Percentiles rank a stretch among this genome's conserved stretches.
Conservation (phyloP, 2,329 filamentous ascomycete species). For the Ophiobolus disseminans region DNA sequence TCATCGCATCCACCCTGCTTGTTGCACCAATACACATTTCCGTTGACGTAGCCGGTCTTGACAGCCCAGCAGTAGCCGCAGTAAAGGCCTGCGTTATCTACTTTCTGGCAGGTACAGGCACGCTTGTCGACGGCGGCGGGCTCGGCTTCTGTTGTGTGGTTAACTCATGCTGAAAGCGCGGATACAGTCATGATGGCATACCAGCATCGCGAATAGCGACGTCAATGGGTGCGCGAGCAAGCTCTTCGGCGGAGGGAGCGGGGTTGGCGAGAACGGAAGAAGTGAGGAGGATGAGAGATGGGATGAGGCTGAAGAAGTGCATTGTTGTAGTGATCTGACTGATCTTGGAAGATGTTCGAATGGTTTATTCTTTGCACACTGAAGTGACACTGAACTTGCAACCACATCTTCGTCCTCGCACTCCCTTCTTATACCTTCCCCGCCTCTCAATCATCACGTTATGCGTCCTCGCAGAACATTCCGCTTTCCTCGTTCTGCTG, state of each 20-base stretch:
- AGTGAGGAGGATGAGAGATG: not conserved
- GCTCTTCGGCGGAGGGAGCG: not conserved
- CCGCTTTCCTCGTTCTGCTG: too few species aligned
- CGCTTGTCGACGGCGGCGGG: conserved; percentile 1
- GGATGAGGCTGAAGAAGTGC: not conserved
- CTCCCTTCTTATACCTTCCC: too few species aligned
- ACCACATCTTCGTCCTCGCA: too few species aligned
- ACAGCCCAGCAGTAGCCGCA: not conserved
- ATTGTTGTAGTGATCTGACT: not conserved
- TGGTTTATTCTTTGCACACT: too few species aligned
- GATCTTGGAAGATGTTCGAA: too few species aligned
- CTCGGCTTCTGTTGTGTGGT: not conserved
- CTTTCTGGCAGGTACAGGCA: conserved; percentile 7
- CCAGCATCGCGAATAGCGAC: not conserved
- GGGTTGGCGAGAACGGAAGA: not conserved
- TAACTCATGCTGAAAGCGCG: not conserved
- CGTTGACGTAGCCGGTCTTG: not conserved
- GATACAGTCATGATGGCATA: not conserved
- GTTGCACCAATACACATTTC: conserved; percentile 13
- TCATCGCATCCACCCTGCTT: conserved; percentile 6
- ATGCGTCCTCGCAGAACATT: too few species aligned
- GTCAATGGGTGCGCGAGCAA: too few species aligned
- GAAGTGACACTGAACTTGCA: too few species aligned
- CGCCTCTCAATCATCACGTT: too few species aligned
- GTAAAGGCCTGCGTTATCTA: conserved; percentile 7